Conservation (phyloP, 257 asterid genomes). For the Ballota nigra region DNA sequence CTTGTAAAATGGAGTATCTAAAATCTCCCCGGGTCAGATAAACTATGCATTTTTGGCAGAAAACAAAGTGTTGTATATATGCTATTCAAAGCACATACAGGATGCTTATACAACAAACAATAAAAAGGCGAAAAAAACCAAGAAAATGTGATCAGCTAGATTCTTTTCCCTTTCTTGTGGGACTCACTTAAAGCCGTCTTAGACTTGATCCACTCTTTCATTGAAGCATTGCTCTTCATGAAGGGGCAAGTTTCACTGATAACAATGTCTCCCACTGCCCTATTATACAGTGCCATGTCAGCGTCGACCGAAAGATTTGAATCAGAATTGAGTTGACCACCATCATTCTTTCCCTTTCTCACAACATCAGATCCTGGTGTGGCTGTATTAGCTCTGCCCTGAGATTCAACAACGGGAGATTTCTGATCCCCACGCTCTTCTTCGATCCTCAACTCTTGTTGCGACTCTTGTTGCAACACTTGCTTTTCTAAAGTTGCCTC, state of each 20-base stretch:
- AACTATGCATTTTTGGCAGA: not conserved
- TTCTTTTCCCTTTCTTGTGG: constrained; percentile 43
- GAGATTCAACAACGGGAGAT: constrained; percentile 21
- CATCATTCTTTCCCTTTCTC: constrained; percentile 20
- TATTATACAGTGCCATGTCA: constrained; percentile 19
- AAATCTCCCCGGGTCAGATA: not conserved
- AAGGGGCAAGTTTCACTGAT: constrained; percentile 57
- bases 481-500: constrained; percentile 33
- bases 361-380: constrained; percentile 6
- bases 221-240: constrained; percentile 68
- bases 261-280: constrained; percentile 31
- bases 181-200: constrained; percentile 61
- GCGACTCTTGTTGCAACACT: constrained; percentile 38
- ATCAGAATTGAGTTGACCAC: constrained; percentile 20
- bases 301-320: not conserved
- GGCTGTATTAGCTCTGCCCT: constrained; percentile 2
- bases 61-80: not conserved
- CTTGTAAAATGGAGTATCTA: not conserved
- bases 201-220: constrained; percentile 68
- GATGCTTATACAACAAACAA: not conserved
- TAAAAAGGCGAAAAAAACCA: not conserved
- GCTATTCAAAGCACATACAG: not conserved
- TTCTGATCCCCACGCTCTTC: constrained; percentile 14
- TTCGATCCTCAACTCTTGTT: constrained; percentile 12
- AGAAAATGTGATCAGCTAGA: not conserved